Evolutionary conservation across 2,329 filamentous ascomycete species (phyloP), one percentile per base, ranked within the genome.

Genomic region (Colletotrichum lentis): DNA sequence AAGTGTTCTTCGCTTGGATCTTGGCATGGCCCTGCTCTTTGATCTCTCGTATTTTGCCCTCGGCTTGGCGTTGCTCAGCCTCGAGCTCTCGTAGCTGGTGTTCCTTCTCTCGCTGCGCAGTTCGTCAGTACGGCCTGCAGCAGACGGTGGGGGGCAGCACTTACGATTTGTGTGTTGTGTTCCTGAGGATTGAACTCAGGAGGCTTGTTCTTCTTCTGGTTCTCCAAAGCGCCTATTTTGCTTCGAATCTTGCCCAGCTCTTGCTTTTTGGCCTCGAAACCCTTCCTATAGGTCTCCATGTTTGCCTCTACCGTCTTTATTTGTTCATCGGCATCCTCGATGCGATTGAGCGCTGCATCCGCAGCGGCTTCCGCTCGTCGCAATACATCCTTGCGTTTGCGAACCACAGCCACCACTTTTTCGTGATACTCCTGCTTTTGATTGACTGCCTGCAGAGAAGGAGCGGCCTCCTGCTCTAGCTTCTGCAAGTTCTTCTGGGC

Each of bases 141-240:
- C 18, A 24, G 11, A 22, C 20, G 5, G 11, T 10, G 37, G 46
- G 41, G 8, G 6, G 50, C 10, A 3, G 12, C 10, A 82, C 89
- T 78, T 79, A 92, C 90, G 77, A 94, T 90, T 70, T 87, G 87
- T 60, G 88, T 85, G 71, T 95, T 96, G 80, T 89, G 94, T 5
- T 87, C 87, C 5, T 84, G 81, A 11, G 87, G 78, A 74, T 96
- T 89, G 74, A 96, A 93, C 6, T 89, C 85, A 0, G 85, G 81
- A 0, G 90, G 89, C 14, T 84, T 83, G 50, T 89, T 86, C 65
- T 88, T 85, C 71, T 88, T 78, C 69, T 87, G 84, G 5, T 85
- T 88, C 74, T 91, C 85, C n/a, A 94, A 79, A 7, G 81, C 80
- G 3, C 84, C 86, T 54, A 97, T 88, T 31, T 80, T 84, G 50